Percentiles rank a stretch among this genome's conserved stretches.
Evolutionary conservation across 2,329 filamentous ascomycete genomes (phyloP).

Genomic region (Alternaria ethzedia): DNA sequence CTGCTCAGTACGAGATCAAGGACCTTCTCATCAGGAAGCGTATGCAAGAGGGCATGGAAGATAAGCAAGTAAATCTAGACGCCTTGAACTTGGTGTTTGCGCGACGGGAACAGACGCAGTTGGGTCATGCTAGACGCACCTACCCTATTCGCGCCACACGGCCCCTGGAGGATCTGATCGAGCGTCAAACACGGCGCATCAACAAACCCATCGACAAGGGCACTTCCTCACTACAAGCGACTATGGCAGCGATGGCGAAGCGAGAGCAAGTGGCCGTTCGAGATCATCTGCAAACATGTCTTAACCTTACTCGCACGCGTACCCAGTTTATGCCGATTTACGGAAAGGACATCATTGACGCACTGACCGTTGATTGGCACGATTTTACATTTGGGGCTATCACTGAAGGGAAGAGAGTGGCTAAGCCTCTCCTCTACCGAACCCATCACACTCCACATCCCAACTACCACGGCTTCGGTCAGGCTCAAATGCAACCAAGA

Average conservation of each 20-base stretch:
- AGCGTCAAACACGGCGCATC: constrained; percentile 68
- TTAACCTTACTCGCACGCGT: constrained; percentile 81
- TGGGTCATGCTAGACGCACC: constrained; percentile 56
- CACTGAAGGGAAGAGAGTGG: constrained; percentile 49
- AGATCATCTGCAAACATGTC: constrained; percentile 79
- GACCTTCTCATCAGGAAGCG: constrained; percentile 72
- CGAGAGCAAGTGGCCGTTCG: constrained; percentile 69
- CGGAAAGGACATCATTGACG: constrained; percentile 77
- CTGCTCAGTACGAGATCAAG: constrained; percentile 74
- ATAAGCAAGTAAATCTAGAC: constrained; percentile 71
- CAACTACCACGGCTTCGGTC: constrained; percentile 24
- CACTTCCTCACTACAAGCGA: constrained; percentile 71
- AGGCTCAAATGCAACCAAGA: constrained; percentile 30
- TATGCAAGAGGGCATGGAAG: constrained; percentile 67
- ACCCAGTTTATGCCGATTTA: constrained; percentile 83
- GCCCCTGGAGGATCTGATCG: constrained; percentile 72
- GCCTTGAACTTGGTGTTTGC: constrained; percentile 82
- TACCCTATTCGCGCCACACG: constrained; percentile 67
- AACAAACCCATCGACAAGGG: constrained; percentile 57
- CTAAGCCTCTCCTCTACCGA: constrained; percentile 17
- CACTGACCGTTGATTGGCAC: constrained; percentile 66
- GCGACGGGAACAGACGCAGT: constrained; percentile 66
- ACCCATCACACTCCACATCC: constrained; percentile 10
- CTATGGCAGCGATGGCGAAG: constrained; percentile 72
- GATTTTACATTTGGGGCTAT: constrained; percentile 42